These are phyloP conservation scores for Cladosporium phlei DNA, from an alignment of 2,329 filamentous ascomycete species.

Conservation along the genomic window DNA sequence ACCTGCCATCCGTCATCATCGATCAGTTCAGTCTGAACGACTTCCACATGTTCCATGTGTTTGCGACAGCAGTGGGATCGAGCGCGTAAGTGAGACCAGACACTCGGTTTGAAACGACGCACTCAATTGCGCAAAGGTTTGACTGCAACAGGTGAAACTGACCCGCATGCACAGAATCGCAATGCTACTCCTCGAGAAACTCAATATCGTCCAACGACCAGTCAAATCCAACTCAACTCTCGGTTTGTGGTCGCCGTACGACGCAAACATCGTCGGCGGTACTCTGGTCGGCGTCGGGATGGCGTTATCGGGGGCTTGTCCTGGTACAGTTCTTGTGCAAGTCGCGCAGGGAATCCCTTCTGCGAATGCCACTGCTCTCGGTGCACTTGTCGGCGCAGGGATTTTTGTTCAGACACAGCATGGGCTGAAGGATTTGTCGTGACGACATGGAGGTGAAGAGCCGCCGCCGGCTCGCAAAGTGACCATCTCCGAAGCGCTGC, in stretches of 20 bases:
- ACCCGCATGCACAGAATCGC: conserved; percentile 35
- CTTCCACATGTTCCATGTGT: conserved; percentile 63
- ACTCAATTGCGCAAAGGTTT: not conserved
- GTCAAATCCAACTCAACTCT: conserved; percentile 51
- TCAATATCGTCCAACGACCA: conserved; percentile 17
- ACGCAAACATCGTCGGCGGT: conserved; percentile 63
- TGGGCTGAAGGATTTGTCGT: not conserved
- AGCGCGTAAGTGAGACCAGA: conserved; percentile 50
- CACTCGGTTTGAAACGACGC: not conserved
- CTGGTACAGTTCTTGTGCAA: conserved; percentile 61
- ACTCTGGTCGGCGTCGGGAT: conserved; percentile 60
- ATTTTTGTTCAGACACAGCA: not conserved
- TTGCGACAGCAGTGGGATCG: conserved; percentile 57
- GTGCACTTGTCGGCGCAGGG: conserved; percentile 49
- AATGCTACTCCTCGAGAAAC: conserved; percentile 29
- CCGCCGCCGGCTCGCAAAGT: not conserved
- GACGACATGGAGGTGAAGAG: not conserved
- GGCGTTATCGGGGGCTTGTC: conserved; percentile 61
- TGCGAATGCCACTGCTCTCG: conserved; percentile 36
- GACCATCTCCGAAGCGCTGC: conserved; percentile 11
- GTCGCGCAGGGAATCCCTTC: conserved; percentile 50
- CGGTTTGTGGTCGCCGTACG: conserved; percentile 50
- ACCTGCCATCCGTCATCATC: conserved; percentile 53
- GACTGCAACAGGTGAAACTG: conserved; percentile 7
- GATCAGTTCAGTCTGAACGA: conserved; percentile 57